Percentiles rank a stretch among this genome's conserved stretches.
phyloP scores from a whole-genome alignment of 1,139 yeast species.

The Geotrichum histeridarum region DNA sequence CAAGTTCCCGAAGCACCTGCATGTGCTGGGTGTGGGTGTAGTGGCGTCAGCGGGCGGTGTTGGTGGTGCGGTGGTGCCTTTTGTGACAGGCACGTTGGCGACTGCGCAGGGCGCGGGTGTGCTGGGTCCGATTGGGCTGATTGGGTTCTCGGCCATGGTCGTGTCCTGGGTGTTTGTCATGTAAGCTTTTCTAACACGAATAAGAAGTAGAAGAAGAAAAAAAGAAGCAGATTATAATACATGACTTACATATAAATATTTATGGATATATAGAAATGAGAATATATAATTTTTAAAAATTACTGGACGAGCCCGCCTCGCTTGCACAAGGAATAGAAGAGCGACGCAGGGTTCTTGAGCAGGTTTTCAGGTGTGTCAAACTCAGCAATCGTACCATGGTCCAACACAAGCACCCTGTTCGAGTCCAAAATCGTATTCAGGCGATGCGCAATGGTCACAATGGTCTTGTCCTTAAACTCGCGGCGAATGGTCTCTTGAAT shows the following conservation, averaged over 20 bases:
- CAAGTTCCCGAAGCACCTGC: conserved; percentile 55
- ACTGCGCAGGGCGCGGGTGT: conserved; percentile 30
- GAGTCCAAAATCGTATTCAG: conserved; percentile 77
- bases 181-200: neutral
- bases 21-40: conserved; percentile 67
- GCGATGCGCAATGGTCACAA: conserved; percentile 77
- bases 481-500: conserved; percentile 68
- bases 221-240: neutral
- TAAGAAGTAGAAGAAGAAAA: neutral
- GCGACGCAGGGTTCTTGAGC: conserved; percentile 42
- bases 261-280: neutral
- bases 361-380: conserved; percentile 59
- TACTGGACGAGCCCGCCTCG: conserved; percentile 45
- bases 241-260: neutral
- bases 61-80: conserved; percentile 57
- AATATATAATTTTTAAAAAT: neutral
- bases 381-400: conserved; percentile 62
- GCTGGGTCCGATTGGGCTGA: conserved; percentile 32
- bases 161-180: conserved; percentile 27
- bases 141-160: conserved; percentile 28
- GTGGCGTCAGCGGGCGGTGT: conserved; percentile 77
- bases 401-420: conserved; percentile 66
- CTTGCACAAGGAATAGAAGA: conserved; percentile 61
- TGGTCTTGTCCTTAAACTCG: conserved; percentile 61
- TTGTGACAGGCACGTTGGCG: conserved; percentile 33